Percentiles rank a stretch among this genome's conserved stretches.
phyloP scores from a whole-genome alignment of 2,329 filamentous ascomycete species.

The Arthrocladium fulminans region DNA sequence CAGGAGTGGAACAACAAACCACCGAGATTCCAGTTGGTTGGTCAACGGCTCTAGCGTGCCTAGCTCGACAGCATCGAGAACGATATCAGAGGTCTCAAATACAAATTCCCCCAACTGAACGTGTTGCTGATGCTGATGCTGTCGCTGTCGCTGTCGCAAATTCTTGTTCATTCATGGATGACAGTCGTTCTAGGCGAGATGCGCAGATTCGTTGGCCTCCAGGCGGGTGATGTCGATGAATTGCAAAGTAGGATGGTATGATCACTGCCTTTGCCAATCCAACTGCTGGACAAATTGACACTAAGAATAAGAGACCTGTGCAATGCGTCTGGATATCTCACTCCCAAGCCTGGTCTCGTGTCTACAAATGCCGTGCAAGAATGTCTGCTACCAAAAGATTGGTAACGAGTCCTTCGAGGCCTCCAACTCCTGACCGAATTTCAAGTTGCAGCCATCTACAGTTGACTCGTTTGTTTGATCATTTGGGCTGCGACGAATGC shows the following conservation, averaged over 20 bases:
- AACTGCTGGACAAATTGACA: not conserved
- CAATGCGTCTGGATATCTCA: not conserved
- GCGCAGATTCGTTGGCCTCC: not conserved
- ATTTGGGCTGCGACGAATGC: constrained; percentile 46
- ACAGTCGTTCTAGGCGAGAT: not conserved
- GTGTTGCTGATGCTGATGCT: too few species aligned
- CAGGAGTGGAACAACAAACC: not conserved
- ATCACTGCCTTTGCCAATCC: not conserved
- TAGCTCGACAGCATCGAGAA: not conserved
- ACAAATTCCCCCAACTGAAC: too few species aligned
- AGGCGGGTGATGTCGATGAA: not conserved
- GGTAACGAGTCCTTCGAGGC: not conserved
- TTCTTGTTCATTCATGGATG: too few species aligned
- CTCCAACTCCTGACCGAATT: constrained; percentile 1
- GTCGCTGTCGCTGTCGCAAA: too few species aligned
- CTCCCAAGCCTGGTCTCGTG: not conserved
- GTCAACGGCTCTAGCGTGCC: not conserved
- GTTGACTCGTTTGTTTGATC: constrained; percentile 53
- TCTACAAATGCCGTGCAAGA: not conserved
- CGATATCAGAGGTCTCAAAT: not conserved
- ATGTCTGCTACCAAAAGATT: not conserved
- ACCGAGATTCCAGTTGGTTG: not conserved
- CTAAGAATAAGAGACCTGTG: not conserved
- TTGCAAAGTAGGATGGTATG: not conserved
- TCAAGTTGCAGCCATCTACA: constrained; percentile 56